Evolutionary conservation across 1,139 yeast genomes (phyloP), one percentile per base, ranked within the genome.

Genomic region (Meyerozyma carpophila): DNA sequence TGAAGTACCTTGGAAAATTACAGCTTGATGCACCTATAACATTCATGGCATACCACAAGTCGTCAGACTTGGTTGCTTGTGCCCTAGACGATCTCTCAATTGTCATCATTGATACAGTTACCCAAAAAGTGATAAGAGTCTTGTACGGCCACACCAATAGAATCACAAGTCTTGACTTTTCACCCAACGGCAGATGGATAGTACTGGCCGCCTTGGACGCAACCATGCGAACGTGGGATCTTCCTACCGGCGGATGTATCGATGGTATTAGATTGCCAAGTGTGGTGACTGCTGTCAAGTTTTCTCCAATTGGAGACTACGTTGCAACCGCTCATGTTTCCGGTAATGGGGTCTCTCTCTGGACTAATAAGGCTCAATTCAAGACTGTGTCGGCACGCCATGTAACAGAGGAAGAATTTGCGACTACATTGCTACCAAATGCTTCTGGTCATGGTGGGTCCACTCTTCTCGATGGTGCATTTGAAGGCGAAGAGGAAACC

Each of bases 111-210:
- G 99, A 94, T 62, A 79, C 84, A 1, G 78, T 80, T 4, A 88
- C 98, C 1, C 88, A 82, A 57, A 83, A 79, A 55, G 77, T 88
- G 36, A 94, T 94, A 28, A 83, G 99, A 72, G 86, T 85, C 46
- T 71, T 94, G 45, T 83, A 83, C 71, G 98, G 98, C 3, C 98
- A 94, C 59, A 74, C 84, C 16, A 91, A 91, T 63, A 75, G 97
- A 58, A 84, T 94, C 50, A 90, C 98, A 0, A 78, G 89, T 1
- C 66, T 93, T 63, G 98, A 89, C 59, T 93, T 93, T 57, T 84
- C 95, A 7, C 95, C 96, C 4, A 95, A 91, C 62, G 98, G 97
- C 34, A 80, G 98, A 62, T 94, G 98, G 98, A 70, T 94, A 37
- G 84, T 94, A 10, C 82, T 95, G 21, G 82, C 89, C 0, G 78